Base-by-base conservation (phyloP, 306 rosid species). In the Acacia melanoxylon region DNA sequence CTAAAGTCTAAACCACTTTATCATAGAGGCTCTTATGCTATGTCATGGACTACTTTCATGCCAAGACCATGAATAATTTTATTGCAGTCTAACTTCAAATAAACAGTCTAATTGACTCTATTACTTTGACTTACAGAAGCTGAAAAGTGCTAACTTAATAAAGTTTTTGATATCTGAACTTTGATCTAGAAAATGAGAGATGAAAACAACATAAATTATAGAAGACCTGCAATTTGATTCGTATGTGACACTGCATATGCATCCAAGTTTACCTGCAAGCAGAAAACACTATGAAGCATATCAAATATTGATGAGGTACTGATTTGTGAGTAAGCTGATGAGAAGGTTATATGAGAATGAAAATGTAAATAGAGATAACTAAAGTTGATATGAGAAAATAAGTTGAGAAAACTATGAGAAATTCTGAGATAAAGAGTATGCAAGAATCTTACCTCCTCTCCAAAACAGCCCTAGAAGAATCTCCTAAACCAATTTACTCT, bases 201-300 rank as follows among this genome's bases (percentile, higher is more conserved):
- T 51, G 77, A 81, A 44, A 67, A 71, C 44, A 78, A 62, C 81
- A 78, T 62, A 76, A 61, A 68, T 73, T 56, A 75, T 66, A 37
- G 78, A 83, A 78, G 73, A 95, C 99, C 98, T 93, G 99, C 99
- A 95, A 62, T 76, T 79, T 24, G 99, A 89, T 68, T 92, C 90
- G 65, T 87, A 78, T 19, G 89, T 87, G 67, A 91, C 90, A 80
- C 90, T 91, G 89, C 99, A 95, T 90, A 95, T 87, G 83, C 97
- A 95, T 80, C 97, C 99, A 85, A 86, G 91, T 71, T 52, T 90
- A 84, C 88, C 99, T 95, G 90, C 87, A 77, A 85, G 72, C 41
- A 44, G 68, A 74, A 68, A 59, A 67, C 65, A 80, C 19, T 29
- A 12, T 76, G 84, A 62, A 77, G 42, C 54, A 77, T 22, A 54